Evolutionary conservation across 805 yeast species (phyloP).

Genomic region (Kodamaea jinghongensis): DNA sequence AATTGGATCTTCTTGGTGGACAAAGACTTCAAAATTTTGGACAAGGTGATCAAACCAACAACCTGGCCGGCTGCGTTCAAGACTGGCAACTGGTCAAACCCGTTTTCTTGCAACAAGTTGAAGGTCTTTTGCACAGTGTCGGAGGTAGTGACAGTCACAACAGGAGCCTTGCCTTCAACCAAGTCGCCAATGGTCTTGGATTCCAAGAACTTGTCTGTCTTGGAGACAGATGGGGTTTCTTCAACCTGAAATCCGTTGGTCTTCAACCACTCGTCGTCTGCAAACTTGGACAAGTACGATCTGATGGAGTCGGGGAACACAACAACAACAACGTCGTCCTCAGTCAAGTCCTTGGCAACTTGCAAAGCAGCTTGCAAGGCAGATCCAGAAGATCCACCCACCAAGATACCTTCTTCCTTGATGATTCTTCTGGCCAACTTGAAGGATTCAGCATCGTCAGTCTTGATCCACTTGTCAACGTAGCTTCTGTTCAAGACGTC

Average conservation of each 20-base stretch:
- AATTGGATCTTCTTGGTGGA: slow-evolving; percentile 58
- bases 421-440: slow-evolving; percentile 77
- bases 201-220: slow-evolving; percentile 41
- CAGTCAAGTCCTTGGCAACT: slow-evolving; percentile 65
- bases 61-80: slow-evolving; percentile 57
- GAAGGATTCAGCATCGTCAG: slow-evolving; percentile 80
- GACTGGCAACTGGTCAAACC: slow-evolving; percentile 85
- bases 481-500: slow-evolving; percentile 65
- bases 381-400: slow-evolving; percentile 88
- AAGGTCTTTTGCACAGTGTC: slow-evolving; percentile 65
- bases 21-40: slow-evolving; percentile 64
- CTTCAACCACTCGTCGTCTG: slow-evolving; percentile 88
- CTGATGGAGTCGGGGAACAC: slow-evolving; percentile 85
- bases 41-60: slow-evolving; percentile 73
- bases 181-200: slow-evolving; percentile 59
- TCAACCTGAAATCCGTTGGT: slow-evolving; percentile 63
- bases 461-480: slow-evolving; percentile 81
- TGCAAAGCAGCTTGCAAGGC: slow-evolving; percentile 77
- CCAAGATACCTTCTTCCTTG: slow-evolving; percentile 79
- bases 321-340: slow-evolving; percentile 72
- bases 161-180: slow-evolving; percentile 65
- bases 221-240: slow-evolving; percentile 38
- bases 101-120: slow-evolving; percentile 66
- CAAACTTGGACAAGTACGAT: slow-evolving; percentile 82
- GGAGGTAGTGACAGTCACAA: slow-evolving; percentile 63